These are phyloP conservation scores for Syncephalastrum racemosum DNA, from an alignment of 371 early-diverging fungal species.

Conservation along the genomic window DNA sequence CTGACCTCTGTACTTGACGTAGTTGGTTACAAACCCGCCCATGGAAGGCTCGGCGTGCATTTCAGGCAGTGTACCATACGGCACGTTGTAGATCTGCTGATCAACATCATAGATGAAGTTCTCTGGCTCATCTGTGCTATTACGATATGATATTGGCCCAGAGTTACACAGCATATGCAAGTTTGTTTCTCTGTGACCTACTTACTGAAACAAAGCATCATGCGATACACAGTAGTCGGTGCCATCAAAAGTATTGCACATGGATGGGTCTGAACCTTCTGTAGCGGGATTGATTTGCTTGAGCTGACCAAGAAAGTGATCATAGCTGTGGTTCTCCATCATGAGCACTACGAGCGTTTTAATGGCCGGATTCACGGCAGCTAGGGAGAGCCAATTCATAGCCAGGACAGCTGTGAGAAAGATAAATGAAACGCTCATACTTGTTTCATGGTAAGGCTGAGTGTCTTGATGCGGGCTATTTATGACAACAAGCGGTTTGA, in stretches of 20 bases:
- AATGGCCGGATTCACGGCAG: background rate
- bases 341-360: constrained; percentile 22
- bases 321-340: constrained; percentile 36
- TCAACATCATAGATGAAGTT: constrained; percentile 21
- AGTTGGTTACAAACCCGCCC: constrained; percentile 22
- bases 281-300: constrained; percentile 7
- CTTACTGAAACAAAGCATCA: constrained; percentile 22
- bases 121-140: constrained; percentile 20
- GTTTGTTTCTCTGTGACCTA: constrained; percentile 2
- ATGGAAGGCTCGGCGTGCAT: constrained; percentile 10
- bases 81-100: constrained; percentile 18
- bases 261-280: constrained; percentile 16
- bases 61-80: constrained; percentile 8
- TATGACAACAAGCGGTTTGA: no score
- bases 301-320: constrained; percentile 24
- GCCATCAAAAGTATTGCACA: constrained; percentile 17
- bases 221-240: constrained; percentile 15
- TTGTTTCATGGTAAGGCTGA: no score
- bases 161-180: background rate
- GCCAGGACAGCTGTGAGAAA: no score
- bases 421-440: no score
- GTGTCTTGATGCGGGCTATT: no score
- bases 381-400: no score
- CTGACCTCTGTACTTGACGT: constrained; percentile 8
- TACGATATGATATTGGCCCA: background rate